Evolutionary conservation across 2,329 filamentous ascomycete species (phyloP).

Genomic region (Chrysosphaeria jannelii): DNA sequence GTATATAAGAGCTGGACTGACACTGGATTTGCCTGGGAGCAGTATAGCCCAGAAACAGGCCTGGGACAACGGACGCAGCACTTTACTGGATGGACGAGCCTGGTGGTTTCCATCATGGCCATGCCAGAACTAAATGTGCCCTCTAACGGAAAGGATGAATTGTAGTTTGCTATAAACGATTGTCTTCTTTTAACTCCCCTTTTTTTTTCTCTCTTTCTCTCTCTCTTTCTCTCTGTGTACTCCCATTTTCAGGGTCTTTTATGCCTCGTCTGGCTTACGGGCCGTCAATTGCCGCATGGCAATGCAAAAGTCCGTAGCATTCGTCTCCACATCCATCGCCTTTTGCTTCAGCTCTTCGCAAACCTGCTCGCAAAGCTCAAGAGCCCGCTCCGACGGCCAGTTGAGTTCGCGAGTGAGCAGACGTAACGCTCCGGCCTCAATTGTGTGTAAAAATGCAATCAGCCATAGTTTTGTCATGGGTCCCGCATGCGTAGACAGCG

Average conservation of each 20-base stretch:
- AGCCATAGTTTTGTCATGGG: conserved; percentile 15
- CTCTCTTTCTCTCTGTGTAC: too few species aligned
- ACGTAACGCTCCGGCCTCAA: conserved; percentile 15
- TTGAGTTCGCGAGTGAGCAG: conserved; percentile 20
- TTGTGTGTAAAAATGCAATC: conserved; percentile 12
- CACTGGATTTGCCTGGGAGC: conserved; percentile 94
- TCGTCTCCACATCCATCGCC: conserved; percentile 15
- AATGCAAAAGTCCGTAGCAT: conserved; percentile 13
- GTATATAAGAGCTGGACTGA: conserved; percentile 67
- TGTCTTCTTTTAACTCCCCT: too few species aligned
- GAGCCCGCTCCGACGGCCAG: conserved; percentile 19
- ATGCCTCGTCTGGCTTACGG: too few species aligned
- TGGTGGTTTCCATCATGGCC: conserved; percentile 90
- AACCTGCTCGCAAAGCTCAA: conserved; percentile 15
- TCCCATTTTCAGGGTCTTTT: too few species aligned
- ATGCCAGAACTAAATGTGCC: conserved; percentile 45
- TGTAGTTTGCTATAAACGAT: too few species aligned
- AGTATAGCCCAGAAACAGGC: conserved; percentile 85
- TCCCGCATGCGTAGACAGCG: conserved; percentile 14
- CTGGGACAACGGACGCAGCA: conserved; percentile 87
- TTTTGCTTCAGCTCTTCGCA: conserved; percentile 17
- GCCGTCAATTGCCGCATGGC: conserved; percentile 18
- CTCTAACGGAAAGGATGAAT: too few species aligned
- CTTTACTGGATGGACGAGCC: conserved; percentile 96
- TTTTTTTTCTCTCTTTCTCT: too few species aligned